phyloP scores from a whole-genome alignment of 1,284 basidiomycete species.

The Gymnopus androsaceus region DNA sequence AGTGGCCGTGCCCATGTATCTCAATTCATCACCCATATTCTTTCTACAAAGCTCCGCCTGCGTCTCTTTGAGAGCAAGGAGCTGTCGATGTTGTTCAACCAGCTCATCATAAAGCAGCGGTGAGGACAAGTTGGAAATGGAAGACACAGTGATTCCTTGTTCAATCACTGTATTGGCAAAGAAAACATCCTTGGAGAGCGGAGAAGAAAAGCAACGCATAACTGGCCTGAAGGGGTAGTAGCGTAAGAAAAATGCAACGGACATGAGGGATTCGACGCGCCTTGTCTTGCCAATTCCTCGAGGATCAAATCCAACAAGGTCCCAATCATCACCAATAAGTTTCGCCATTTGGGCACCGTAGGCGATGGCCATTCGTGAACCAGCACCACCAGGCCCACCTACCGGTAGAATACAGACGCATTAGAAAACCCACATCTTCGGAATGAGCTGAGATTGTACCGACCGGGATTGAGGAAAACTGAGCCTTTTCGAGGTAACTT shows the following conservation, averaged over 20 bases:
- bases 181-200: constrained; percentile 32
- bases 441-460: constrained; percentile 14
- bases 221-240: constrained; percentile 27
- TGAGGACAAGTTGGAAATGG: constrained; percentile 27
- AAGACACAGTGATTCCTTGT: constrained; percentile 36
- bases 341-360: constrained; percentile 10
- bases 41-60: constrained; percentile 38
- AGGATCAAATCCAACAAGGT: constrained; percentile 47
- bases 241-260: not conserved
- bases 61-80: constrained; percentile 35
- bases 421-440: not conserved
- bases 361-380: constrained; percentile 18
- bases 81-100: constrained; percentile 35
- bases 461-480: constrained; percentile 31
- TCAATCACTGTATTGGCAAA: constrained; percentile 38
- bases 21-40: constrained; percentile 41
- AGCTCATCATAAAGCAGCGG: constrained; percentile 30
- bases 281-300: constrained; percentile 40
- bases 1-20: constrained; percentile 45
- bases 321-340: constrained; percentile 34
- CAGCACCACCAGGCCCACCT: constrained; percentile 34
- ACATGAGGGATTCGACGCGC: constrained; percentile 20
- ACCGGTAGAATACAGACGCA: not conserved
- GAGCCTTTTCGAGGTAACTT: constrained; percentile 25
- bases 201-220: constrained; percentile 36